These are phyloP conservation scores for Durusdinium trenchii DNA, from an alignment of 73 alveolate species.

Conservation along the genomic window DNA sequence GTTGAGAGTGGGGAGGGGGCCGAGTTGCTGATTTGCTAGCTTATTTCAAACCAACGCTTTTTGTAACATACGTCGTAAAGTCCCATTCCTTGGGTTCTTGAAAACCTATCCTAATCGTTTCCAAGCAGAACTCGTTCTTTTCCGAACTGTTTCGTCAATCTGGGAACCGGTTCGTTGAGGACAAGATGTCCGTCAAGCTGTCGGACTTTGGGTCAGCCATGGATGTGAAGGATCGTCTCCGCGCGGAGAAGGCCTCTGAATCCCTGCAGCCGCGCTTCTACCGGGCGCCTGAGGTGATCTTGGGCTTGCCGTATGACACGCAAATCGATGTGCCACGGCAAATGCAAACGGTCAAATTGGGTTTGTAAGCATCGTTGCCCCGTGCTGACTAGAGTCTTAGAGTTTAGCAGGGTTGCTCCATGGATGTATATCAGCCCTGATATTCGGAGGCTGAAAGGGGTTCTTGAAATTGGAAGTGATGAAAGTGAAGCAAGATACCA, in stretches of 20 bases:
- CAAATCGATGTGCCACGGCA: constrained; percentile 36
- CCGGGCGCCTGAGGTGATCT: constrained; percentile 74
- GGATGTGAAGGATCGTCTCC: constrained; percentile 22
- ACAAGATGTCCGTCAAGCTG: constrained; percentile 79
- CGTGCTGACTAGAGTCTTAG: no score
- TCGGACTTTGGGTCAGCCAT: constrained; percentile 78
- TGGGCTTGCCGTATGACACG: constrained; percentile 52
- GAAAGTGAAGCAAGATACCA: no score
- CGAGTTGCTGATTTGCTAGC: background rate
- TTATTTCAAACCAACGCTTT: background rate
- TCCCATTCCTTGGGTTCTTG: no score
- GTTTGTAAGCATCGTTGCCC: background rate
- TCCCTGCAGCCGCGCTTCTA: constrained; percentile 67
- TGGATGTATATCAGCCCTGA: no score
- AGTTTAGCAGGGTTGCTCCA: no score
- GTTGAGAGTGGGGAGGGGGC: background rate
- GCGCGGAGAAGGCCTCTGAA: constrained; percentile 74
- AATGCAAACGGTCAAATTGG: background rate
- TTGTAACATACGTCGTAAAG: no score
- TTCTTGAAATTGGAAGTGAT: no score
- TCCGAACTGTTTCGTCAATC: no score
- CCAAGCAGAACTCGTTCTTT: no score
- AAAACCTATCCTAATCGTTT: no score
- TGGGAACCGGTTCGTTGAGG: constrained; percentile 8
- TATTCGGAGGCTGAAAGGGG: no score